Base-by-base conservation (phyloP, 371 early-diverging fungal species). In the Entomophthora muscae region DNA sequence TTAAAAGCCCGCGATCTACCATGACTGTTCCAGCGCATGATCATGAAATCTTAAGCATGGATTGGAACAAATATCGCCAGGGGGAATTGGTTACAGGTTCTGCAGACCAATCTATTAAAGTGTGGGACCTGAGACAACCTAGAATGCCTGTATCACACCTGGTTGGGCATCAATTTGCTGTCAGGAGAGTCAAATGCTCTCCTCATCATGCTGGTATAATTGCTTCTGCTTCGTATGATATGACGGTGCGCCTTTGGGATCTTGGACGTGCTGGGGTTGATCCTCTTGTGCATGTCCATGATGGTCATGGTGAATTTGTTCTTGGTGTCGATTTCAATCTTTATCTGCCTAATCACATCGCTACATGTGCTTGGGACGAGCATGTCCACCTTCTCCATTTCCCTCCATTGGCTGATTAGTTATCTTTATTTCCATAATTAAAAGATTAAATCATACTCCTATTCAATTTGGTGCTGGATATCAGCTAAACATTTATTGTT, bases 321-420 rank as follows among this genome's bases (percentile, higher is more conserved):
- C 75, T 94, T 32, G 97, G 95, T 0, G 71, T 93, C 32, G 97
- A 96, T 71, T 90, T 85, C 69, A 86, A 83, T 66, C 71, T 95
- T 65, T 94, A 88, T 71, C 66, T 79, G 21, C 85, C 86, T 51
- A 90, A 91, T 1, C 82, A 82, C 66, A 73, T 94, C 29, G 94
- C 92, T 5, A 91, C 95, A 0, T 91, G 92, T 72, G 86, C 89
- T 27, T 95, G 96, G 96, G 96, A 95, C 70, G 94, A 93, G 71
- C 73, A 71, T 30, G 78, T 95, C 10, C 80, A 82, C 73, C 75
- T 85, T 21, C 78, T 81, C 17, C 24, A 54, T 21, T 2, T 56
- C 2, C 63, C 63, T 32, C 1, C 53, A 24, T 63, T 52, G 21
- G 55, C 55, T 26, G 21, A 54, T 23, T n/a, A n/a, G n/a, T n/a